Conservation (phyloP, 1,284 basidiomycete species). For the Rhizoctonia solani region DNA sequence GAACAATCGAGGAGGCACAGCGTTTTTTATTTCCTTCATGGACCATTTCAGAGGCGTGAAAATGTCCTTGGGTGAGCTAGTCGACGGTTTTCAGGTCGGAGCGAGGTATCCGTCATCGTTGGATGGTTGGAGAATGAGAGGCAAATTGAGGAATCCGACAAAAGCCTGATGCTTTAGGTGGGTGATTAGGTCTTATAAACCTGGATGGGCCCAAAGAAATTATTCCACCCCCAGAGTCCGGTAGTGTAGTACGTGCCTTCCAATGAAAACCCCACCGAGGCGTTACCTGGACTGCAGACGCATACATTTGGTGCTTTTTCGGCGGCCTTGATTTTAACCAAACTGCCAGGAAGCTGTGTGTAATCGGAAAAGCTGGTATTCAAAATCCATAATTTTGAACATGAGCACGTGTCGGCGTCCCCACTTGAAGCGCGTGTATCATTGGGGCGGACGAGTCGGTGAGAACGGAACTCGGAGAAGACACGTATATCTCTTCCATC, state of each 20-base stretch:
- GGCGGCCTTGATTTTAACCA: not conserved
- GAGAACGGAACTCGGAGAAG: not conserved
- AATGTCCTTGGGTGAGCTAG: not conserved
- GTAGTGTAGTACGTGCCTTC: not conserved
- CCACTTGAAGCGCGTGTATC: not conserved
- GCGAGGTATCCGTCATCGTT: not conserved
- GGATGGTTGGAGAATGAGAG: not conserved
- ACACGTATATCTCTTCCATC: not conserved
- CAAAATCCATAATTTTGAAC: not conserved
- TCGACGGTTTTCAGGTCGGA: not conserved
- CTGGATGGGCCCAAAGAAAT: not conserved
- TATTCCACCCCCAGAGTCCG: not conserved
- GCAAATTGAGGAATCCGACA: not conserved
- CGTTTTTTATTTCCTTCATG: slow-evolving; percentile 57
- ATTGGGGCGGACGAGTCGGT: not conserved
- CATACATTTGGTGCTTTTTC: not conserved
- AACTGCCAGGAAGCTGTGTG: not conserved
- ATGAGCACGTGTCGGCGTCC: not conserved
- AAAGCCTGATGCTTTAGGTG: not conserved
- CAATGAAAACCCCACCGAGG: slow-evolving; percentile 4
- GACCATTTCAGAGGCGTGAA: slow-evolving; percentile 41
- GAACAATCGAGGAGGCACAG: slow-evolving; percentile 57
- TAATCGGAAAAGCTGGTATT: not conserved
- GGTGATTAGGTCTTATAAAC: slow-evolving; percentile 4
- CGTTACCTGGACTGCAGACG: slow-evolving; percentile 18